These are phyloP conservation scores for Mycena amicta DNA, from an alignment of 768 basidiomycete genomes.

Conservation along the genomic window DNA sequence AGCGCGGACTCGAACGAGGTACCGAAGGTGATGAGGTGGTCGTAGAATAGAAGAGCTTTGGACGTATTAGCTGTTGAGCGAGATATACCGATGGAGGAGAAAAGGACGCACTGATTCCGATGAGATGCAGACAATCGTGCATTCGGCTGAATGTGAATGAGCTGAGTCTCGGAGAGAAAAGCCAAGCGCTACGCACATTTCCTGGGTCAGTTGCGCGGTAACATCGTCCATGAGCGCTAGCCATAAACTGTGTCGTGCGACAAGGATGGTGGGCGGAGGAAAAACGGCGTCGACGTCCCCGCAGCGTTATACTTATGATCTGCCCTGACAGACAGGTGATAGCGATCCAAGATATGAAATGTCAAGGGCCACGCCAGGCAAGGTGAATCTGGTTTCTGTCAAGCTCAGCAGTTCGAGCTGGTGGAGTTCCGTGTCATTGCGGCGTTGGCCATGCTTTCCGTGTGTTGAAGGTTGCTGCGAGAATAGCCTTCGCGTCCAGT, in stretches of 20 bases:
- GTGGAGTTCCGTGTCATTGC: no score
- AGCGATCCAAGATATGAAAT: no score
- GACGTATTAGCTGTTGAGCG: neutral
- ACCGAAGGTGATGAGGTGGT: constrained; percentile 6
- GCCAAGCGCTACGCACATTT: neutral
- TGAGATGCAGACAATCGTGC: neutral
- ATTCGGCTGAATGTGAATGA: neutral
- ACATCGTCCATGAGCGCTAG: neutral
- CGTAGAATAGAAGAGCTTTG: constrained; percentile 3
- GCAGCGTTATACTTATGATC: no score
- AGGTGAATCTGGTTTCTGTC: no score
- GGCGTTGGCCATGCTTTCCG: no score
- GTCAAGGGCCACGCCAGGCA: no score
- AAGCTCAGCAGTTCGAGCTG: no score
- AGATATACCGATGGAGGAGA: neutral
- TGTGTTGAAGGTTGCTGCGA: no score
- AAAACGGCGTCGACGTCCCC: no score
- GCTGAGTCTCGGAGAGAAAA: neutral
- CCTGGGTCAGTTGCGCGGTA: neutral
- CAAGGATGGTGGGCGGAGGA: neutral
- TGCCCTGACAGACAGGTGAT: no score
- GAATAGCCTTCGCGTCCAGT: no score
- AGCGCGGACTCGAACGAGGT: neutral
- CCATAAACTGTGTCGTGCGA: neutral
- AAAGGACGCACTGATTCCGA: constrained; percentile 4